Conservation (phyloP, 805 yeast genomes). For the Metschnikowia bowlesiae region DNA sequence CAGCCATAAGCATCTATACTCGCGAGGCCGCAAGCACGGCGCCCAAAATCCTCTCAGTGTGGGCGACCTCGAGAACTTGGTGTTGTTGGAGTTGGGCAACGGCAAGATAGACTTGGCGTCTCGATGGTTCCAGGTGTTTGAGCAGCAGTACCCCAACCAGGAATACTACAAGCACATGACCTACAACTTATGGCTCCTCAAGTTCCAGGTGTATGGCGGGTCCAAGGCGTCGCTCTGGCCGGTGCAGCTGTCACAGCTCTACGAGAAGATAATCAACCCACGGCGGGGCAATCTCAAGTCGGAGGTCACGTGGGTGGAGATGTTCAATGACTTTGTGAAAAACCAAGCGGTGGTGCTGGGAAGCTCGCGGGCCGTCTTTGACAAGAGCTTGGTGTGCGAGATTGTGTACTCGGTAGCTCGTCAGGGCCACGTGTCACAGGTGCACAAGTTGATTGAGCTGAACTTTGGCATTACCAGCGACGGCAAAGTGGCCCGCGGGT, state of each 20-base stretch:
- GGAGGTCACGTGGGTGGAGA: slow-evolving; percentile 18
- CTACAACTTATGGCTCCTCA: slow-evolving; percentile 31
- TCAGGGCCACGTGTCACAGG: slow-evolving; percentile 18
- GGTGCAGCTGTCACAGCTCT: slow-evolving; percentile 18
- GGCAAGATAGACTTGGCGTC: slow-evolving; percentile 38
- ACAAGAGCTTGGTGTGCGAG: slow-evolving; percentile 21
- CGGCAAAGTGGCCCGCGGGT: slow-evolving; percentile 18
- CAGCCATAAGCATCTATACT: slow-evolving; percentile 8
- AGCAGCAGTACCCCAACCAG: slow-evolving; percentile 18
- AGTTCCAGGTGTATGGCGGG: slow-evolving; percentile 29
- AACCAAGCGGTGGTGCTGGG: slow-evolving; percentile 11
- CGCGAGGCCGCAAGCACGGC: not conserved
- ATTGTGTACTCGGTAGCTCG: slow-evolving; percentile 35
- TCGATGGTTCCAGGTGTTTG: slow-evolving; percentile 35
- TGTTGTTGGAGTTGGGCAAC: slow-evolving; percentile 31
- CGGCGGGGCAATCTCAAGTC: slow-evolving; percentile 18
- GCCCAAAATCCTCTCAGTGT: not conserved
- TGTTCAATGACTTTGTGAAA: slow-evolving; percentile 23
- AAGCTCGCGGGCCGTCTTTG: slow-evolving; percentile 10
- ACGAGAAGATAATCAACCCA: slow-evolving; percentile 17
- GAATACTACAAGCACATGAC: slow-evolving; percentile 22
- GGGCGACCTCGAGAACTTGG: slow-evolving; percentile 37
- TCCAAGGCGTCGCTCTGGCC: slow-evolving; percentile 34
- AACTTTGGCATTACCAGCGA: slow-evolving; percentile 29
- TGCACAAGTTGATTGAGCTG: slow-evolving; percentile 23